A percentile compares a stretch with the other conserved stretches of the same genome.
Conservation (phyloP, 331 rosid species). For the Phaseolus coccineus region DNA sequence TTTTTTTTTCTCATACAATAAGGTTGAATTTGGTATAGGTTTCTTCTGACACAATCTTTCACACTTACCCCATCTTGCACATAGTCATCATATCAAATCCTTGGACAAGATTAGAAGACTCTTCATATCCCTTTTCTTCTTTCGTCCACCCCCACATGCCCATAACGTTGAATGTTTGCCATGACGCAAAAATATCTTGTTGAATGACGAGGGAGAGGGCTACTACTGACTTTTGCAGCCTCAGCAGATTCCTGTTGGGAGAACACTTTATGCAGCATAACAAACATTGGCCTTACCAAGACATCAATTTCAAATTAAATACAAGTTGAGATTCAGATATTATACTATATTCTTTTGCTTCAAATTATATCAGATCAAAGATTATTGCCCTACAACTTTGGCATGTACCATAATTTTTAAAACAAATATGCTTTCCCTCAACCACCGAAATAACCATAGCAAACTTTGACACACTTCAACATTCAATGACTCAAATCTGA, state of each 20-base stretch:
- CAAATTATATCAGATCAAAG: not conserved
- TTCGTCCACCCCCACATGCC: slow-evolving; percentile 4
- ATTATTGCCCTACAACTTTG: not conserved
- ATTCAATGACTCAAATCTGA: not conserved
- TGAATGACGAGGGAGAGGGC: slow-evolving; percentile 7
- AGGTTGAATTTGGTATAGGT: slow-evolving; percentile 25
- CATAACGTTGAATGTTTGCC: not conserved
- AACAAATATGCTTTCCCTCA: too few relatives aligned
- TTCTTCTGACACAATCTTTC: slow-evolving; percentile 29
- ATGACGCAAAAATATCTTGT: not conserved
- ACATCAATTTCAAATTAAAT: not conserved
- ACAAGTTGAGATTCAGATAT: not conserved
- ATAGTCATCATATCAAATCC: slow-evolving; percentile 30
- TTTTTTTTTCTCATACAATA: not conserved
- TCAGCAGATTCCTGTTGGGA: not conserved
- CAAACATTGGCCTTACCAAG: not conserved
- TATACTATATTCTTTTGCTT: not conserved
- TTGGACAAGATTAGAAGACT: slow-evolving; percentile 21
- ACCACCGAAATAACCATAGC: too few relatives aligned
- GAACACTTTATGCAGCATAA: not conserved
- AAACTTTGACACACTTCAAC: not conserved
- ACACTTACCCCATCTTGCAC: not conserved
- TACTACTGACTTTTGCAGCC: not conserved
- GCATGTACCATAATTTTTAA: not conserved
- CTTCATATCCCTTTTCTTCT: not conserved